A percentile compares a stretch with the other conserved stretches of the same genome.
Conservation (phyloP, 2,329 filamentous ascomycete genomes). For the Arthrobotrys entomopaga region DNA sequence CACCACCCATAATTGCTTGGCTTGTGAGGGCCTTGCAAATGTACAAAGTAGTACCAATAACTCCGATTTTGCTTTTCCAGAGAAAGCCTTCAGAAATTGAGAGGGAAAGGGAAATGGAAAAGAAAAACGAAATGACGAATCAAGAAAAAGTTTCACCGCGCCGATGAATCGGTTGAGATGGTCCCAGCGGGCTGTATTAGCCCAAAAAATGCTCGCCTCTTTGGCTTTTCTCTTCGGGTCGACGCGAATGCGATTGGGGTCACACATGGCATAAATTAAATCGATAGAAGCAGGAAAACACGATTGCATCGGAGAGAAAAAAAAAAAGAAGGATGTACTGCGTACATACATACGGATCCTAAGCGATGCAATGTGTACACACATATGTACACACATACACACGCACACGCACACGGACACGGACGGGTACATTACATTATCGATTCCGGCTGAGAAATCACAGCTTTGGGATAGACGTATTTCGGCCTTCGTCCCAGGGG, state of each 20-base stretch:
- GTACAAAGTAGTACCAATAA: neutral
- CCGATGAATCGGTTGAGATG: constrained; percentile 49
- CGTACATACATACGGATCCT: too few species aligned
- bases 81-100: constrained; percentile 26
- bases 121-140: constrained; percentile 47
- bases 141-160: constrained; percentile 43
- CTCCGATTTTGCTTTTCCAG: constrained; percentile 35
- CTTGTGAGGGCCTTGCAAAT: constrained; percentile 40
- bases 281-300: neutral
- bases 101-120: neutral
- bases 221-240: constrained; percentile 23
- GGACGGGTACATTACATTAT: constrained; percentile 1
- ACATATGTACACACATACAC: constrained; percentile 1
- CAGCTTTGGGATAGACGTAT: constrained; percentile 46
- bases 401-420: constrained; percentile 2
- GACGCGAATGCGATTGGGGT: constrained; percentile 37
- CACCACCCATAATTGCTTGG: constrained; percentile 8
- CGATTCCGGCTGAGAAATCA: constrained; percentile 39
- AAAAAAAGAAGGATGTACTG: neutral
- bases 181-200: constrained; percentile 36
- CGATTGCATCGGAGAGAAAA: constrained; percentile 14
- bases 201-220: constrained; percentile 35
- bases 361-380: constrained; percentile 1
- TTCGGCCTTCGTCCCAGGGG: constrained; percentile 44
- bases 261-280: constrained; percentile 19